A percentile compares a stretch with the other conserved stretches of the same genome.
Evolutionary conservation across 78 protist species (phyloP).

Genomic region (Dictyostelium intermedium): DNA sequence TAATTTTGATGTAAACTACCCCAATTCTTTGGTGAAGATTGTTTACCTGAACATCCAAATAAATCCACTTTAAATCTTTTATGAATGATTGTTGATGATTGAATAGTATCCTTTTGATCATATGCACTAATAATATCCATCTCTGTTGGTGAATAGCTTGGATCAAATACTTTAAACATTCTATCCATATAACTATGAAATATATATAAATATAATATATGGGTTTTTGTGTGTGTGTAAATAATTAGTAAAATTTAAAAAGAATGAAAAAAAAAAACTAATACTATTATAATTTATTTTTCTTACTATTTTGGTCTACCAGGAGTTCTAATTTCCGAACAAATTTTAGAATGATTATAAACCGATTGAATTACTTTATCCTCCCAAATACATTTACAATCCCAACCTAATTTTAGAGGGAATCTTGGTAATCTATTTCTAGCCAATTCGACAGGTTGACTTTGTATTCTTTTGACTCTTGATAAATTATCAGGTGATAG

Average conservation of each 20-base stretch:
- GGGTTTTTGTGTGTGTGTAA: too few species aligned
- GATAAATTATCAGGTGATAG: slow-evolving; percentile 12
- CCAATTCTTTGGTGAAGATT: slow-evolving; percentile 27
- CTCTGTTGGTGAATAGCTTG: slow-evolving; percentile 44
- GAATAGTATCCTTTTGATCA: slow-evolving; percentile 39
- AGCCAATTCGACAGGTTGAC: slow-evolving; percentile 44
- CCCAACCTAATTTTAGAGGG: slow-evolving; percentile 40
- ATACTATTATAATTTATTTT: too few species aligned
- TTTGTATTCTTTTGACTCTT: slow-evolving; percentile 19
- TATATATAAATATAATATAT: too few species aligned
- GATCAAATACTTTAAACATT: slow-evolving; percentile 73
- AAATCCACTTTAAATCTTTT: slow-evolving; percentile 50
- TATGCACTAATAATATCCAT: slow-evolving; percentile 69
- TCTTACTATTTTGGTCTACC: slow-evolving; percentile 71
- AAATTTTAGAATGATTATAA: slow-evolving; percentile 26
- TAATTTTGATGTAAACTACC: background rate
- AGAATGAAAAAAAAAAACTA: too few species aligned
- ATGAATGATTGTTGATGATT: slow-evolving; percentile 23
- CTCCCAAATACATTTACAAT: slow-evolving; percentile 76
- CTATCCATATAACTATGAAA: slow-evolving; percentile 59
- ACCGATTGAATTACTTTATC: slow-evolving; percentile 38
- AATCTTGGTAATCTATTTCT: slow-evolving; percentile 39
- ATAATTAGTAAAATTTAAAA: too few species aligned
- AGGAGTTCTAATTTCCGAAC: slow-evolving; percentile 62
- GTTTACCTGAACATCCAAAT: slow-evolving; percentile 23